phyloP scores from a whole-genome alignment of 345 rosid genomes.

The Eucalyptus tenuipes region DNA sequence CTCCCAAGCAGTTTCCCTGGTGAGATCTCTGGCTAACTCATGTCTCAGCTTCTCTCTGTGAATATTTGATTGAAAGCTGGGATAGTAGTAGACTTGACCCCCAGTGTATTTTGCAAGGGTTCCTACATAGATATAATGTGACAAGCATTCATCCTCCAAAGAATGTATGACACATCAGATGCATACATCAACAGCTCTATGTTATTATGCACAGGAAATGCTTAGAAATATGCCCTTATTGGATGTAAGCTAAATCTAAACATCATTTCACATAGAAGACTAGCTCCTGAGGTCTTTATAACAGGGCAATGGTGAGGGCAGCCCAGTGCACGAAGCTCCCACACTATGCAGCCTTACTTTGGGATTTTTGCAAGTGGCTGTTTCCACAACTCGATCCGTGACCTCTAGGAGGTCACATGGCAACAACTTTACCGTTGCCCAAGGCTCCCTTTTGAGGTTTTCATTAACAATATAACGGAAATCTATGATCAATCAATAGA shows the following conservation, averaged over 20 bases:
- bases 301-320: neutral
- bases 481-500: neutral
- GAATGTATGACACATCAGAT: neutral
- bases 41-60: conserved; percentile 80
- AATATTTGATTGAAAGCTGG: conserved; percentile 62
- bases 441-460: neutral
- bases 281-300: neutral
- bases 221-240: neutral
- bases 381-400: neutral
- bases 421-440: neutral
- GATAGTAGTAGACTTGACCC: conserved; percentile 92
- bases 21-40: conserved; percentile 90
- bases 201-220: neutral
- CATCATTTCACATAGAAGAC: neutral
- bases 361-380: neutral
- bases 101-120: conserved; percentile 95
- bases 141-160: neutral
- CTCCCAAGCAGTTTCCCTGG: conserved; percentile 99
- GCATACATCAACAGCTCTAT: neutral
- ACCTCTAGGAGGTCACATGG: neutral
- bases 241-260: neutral
- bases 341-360: neutral
- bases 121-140: conserved; percentile 23
- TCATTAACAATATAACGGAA: neutral
- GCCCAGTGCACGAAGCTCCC: neutral